Evolutionary conservation across 441 rosid genomes (phyloP).

Genomic region (Manihot esculenta): DNA sequence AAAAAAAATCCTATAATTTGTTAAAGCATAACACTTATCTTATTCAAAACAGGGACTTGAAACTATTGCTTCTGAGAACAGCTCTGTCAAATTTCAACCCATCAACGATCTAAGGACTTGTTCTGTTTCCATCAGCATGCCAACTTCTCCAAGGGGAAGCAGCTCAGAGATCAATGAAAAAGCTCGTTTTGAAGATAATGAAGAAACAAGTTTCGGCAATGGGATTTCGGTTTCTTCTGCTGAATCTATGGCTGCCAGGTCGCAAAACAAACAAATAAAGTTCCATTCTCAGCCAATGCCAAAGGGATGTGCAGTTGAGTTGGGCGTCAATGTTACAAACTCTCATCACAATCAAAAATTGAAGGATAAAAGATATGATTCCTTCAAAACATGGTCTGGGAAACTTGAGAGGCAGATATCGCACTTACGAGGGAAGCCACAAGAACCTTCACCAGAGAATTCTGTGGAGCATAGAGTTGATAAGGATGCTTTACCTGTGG

Average conservation of each 20-base stretch:
- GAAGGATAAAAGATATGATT: constrained; percentile 58
- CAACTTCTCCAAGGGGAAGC: constrained; percentile 36
- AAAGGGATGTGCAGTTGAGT: constrained; percentile 30
- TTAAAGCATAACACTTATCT: no score
- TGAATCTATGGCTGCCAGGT: neutral
- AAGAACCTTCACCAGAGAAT: constrained; percentile 25
- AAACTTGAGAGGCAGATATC: constrained; percentile 71
- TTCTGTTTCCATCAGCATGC: constrained; percentile 60
- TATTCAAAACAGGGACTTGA: constrained; percentile 26
- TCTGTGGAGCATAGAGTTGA: constrained; percentile 27
- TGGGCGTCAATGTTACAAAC: constrained; percentile 20
- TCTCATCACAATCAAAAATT: constrained; percentile 31
- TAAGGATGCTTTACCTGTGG: constrained; percentile 55
- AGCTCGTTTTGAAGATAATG: constrained; percentile 21
- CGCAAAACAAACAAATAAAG: constrained; percentile 22
- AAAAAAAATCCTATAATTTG: no score
- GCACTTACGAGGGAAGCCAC: constrained; percentile 53
- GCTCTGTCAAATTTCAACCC: constrained; percentile 6
- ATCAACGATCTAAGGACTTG: constrained; percentile 25
- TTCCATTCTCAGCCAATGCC: constrained; percentile 73
- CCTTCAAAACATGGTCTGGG: constrained; percentile 90
- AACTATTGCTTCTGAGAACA: constrained; percentile 15
- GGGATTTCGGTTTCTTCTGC: constrained; percentile 24
- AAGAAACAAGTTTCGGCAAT: constrained; percentile 12
- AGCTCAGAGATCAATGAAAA: constrained; percentile 13